Evolutionary conservation across 805 yeast species (phyloP).

Genomic region (Kodamaea lidongshanica): DNA sequence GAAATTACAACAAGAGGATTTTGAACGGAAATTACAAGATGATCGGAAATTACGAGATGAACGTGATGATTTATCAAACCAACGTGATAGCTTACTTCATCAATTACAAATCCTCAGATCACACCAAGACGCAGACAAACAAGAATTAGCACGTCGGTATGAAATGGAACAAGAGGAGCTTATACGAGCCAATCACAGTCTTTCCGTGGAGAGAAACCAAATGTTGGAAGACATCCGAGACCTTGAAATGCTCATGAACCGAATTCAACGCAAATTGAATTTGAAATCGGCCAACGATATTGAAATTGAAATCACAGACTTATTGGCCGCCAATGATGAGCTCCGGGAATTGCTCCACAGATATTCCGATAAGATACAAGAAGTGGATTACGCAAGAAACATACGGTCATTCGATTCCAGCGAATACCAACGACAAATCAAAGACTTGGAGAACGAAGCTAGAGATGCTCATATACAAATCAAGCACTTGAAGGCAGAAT

Average conservation of each 20-base stretch:
- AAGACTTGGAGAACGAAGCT: slow-evolving; percentile 1
- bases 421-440: neutral
- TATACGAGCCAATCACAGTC: too few species aligned
- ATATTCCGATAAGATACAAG: slow-evolving; percentile 4
- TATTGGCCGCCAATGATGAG: slow-evolving; percentile 10
- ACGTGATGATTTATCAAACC: too few species aligned
- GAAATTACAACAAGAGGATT: too few species aligned
- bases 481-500: neutral
- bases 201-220: slow-evolving; percentile 7
- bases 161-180: too few species aligned
- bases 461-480: neutral
- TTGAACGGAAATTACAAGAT: too few species aligned
- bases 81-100: too few species aligned
- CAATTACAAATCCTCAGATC: too few species aligned
- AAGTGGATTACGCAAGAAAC: too few species aligned
- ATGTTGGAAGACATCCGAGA: slow-evolving; percentile 5
- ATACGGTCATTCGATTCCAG: too few species aligned
- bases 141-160: too few species aligned
- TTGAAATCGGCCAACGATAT: slow-evolving; percentile 3
- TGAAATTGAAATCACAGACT: slow-evolving; percentile 9
- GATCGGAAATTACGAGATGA: too few species aligned
- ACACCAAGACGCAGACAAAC: too few species aligned
- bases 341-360: slow-evolving; percentile 9
- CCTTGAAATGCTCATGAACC: slow-evolving; percentile 3
- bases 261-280: slow-evolving; percentile 6